Conservation (phyloP, 1,284 basidiomycete species). For the Apiotrichum akiyoshidainum region DNA sequence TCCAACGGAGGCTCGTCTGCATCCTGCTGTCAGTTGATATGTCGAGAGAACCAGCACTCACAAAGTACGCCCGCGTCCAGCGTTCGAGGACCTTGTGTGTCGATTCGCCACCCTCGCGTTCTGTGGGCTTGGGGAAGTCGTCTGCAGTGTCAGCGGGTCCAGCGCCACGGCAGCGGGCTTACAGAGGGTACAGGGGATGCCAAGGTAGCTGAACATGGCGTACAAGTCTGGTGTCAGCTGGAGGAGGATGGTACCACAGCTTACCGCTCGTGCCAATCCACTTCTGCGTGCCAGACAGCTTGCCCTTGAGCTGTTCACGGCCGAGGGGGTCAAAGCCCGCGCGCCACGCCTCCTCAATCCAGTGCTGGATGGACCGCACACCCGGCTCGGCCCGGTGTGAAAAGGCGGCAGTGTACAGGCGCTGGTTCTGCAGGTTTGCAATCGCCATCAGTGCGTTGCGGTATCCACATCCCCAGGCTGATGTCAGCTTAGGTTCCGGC, state of each 20-base stretch:
- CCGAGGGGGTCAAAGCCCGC: constrained; percentile 70
- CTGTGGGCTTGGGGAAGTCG: constrained; percentile 43
- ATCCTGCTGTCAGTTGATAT: not conserved
- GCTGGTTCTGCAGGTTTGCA: constrained; percentile 56
- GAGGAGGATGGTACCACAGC: too few species aligned
- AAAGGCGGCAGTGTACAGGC: constrained; percentile 28
- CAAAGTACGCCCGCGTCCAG: constrained; percentile 48
- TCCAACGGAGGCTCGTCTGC: constrained; percentile 2
- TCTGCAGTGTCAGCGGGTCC: constrained; percentile 28
- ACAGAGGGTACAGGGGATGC: constrained; percentile 60
- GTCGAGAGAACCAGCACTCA: constrained; percentile 12
- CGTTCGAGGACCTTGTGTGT: constrained; percentile 32
- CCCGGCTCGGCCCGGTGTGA: constrained; percentile 56
- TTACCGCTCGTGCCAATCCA: constrained; percentile 76
- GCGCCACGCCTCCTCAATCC: constrained; percentile 77
- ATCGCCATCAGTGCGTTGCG: constrained; percentile 82
- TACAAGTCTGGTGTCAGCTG: constrained; percentile 52
- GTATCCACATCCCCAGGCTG: constrained; percentile 57
- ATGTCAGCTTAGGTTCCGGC: constrained; percentile 8
- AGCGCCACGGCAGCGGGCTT: too few species aligned
- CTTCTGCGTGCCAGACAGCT: constrained; percentile 63
- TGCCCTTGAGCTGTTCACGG: constrained; percentile 58
- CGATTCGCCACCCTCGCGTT: constrained; percentile 16
- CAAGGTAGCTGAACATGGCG: constrained; percentile 49
- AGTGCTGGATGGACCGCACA: constrained; percentile 66